Evolutionary conservation across 768 basidiomycete species (phyloP).

Genomic region (Auriscalpium vulgare): DNA sequence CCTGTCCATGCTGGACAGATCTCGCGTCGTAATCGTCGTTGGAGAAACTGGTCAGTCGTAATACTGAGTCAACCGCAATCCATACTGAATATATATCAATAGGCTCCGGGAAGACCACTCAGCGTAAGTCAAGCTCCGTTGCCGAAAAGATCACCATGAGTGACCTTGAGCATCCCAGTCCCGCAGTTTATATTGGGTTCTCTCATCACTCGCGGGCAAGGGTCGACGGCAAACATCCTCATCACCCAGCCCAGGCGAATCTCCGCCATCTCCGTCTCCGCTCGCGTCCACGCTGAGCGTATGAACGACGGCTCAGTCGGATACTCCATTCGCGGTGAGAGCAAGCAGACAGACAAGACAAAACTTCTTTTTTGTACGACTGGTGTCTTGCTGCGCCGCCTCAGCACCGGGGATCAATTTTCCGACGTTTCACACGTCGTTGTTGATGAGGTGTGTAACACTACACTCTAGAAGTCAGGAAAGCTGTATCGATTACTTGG

Average conservation of each 20-base stretch:
- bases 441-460: constrained; percentile 70
- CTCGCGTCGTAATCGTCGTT: constrained; percentile 73
- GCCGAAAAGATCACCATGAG: no score
- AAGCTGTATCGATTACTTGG: background rate
- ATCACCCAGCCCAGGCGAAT: constrained; percentile 87
- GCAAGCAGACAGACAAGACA: constrained; percentile 54
- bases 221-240: constrained; percentile 65
- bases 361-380: constrained; percentile 89
- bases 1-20: constrained; percentile 43
- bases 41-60: constrained; percentile 69
- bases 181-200: constrained; percentile 89
- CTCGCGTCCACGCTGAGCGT: constrained; percentile 79
- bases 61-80: constrained; percentile 1
- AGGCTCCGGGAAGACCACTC: constrained; percentile 91
- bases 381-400: constrained; percentile 78
- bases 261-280: constrained; percentile 82
- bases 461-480: background rate
- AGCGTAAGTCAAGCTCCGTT: constrained; percentile 36
- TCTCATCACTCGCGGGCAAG: constrained; percentile 52
- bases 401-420: constrained; percentile 68
- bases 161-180: constrained; percentile 31
- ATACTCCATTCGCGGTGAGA: constrained; percentile 86
- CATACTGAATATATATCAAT: no score
- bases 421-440: constrained; percentile 73
- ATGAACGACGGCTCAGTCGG: constrained; percentile 73